Evolutionary conservation across 768 basidiomycete species (phyloP), one percentile per base, ranked within the genome.

Genomic region (Rubroboletus satanas): DNA sequence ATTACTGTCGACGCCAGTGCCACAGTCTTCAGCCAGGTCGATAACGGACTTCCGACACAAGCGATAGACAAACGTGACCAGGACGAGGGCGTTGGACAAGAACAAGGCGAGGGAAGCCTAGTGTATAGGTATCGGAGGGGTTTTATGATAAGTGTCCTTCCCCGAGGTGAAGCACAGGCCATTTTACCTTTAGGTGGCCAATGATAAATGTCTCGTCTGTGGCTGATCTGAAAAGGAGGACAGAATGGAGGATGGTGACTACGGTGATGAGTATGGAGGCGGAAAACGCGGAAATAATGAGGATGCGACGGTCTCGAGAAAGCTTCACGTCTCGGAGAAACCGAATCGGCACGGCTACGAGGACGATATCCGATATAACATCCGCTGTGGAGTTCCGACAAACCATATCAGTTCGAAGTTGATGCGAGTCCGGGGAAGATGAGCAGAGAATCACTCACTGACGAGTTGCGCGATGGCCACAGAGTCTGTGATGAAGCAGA

Each of bases 161-260:
- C 17, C 9, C 7, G 18, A 21, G 23, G 17, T 7, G 28, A 42
- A 43, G 29, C 2, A 31, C 5, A 2, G 12, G 32, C n/a, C 9
- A 0, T 21, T 23, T 42, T 52, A 63, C 66, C 66, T 70, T 70
- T 14, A 54, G 17, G 33, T 68, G 66, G 15, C 55, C 68, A 21
- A 70, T 55, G 32, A 58, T 31, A 7, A 63, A 0, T 15, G 68
- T 56, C 4, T 7, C 1, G 21, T 29, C 53, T 1, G 51, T 35
- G 3, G 51, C 10, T 7, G 23, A 36, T 17, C 55, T 15, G 3
- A 70, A 53, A 17, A 68, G 59, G 46, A 70, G 58, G 28, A 42
- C 8, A 1, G 66, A 68, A 37, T 66, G 63, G 23, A 59, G 41
- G 38, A 68, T 66, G 4, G 66, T 63, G 14, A 63, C 18, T 6